These are phyloP conservation scores for Alternaria gansuensis DNA, from an alignment of 2,329 filamentous ascomycete genomes.

Conservation along the genomic window DNA sequence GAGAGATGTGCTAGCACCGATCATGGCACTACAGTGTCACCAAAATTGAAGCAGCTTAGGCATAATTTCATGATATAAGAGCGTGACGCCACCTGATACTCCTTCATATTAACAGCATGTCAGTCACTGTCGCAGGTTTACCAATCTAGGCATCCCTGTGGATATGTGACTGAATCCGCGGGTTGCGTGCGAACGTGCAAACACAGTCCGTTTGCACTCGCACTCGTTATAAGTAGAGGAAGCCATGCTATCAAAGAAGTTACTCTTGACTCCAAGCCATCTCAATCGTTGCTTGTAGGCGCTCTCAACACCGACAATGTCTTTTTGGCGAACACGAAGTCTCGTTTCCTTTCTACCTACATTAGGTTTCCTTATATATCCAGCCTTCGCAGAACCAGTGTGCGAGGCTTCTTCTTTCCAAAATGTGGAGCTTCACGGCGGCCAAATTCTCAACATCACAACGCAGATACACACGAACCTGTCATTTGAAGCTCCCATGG, in stretches of 20 bases:
- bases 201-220: not conserved
- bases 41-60: not conserved
- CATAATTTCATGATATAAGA: not conserved
- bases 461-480: conserved; percentile 13
- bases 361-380: not conserved
- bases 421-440: conserved; percentile 3
- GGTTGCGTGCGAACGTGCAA: not conserved
- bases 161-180: not conserved
- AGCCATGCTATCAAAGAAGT: not conserved
- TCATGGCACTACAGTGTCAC: not conserved
- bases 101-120: not conserved
- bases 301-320: not conserved
- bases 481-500: conserved; percentile 11
- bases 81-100: not conserved
- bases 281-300: not conserved
- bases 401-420: conserved; percentile 16
- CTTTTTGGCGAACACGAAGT: not conserved
- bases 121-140: not conserved
- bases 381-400: not conserved
- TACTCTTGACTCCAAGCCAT: not conserved
- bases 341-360: not conserved
- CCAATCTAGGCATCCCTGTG: conserved; percentile 1
- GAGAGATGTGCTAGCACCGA: not conserved
- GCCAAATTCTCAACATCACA: conserved; percentile 13
- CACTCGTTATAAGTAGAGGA: not conserved